Base-by-base conservation (phyloP, 306 rosid genomes). In the Oxytropis ochrocephala region DNA sequence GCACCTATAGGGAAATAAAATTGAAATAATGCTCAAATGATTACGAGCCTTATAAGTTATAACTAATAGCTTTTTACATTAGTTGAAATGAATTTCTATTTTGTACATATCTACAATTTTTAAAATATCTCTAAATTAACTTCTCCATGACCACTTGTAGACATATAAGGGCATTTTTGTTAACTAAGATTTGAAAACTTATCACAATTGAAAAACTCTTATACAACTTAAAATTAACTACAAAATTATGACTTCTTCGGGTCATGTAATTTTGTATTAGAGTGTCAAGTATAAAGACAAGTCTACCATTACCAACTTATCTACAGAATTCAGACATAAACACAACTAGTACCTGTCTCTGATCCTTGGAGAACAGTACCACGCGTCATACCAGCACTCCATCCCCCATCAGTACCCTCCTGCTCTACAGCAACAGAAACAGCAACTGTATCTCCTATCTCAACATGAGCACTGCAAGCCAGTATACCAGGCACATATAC, bases 381-480 rank as follows among this genome's bases (percentile, higher is more conserved):
- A 64, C 96, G 86, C 4, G 99, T 94, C 61, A 94, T 87, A 36
- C 92, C 95, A 64, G 76, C 58, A 12, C 86, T 72, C 91, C 99
- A 94, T 39, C 89, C 88, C 54, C 96, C 92, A 76, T 84, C 96
- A 27, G 29, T 27, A 54, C 78, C 85, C 64, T 88, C 86, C 86
- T 94, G 90, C 89, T 94, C 96, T 36, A 88, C 81, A 30, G 97
- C 88, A 64, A 88, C 95, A 5, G 98, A 90, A 61, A 90, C 96
- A 1, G 87, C 96, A 48, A 94, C 87, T 11, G 57, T 64, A 24
- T 94, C 96, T 36, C 95, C 97, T 72, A 81, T 82, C 81, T 94
- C 98, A 54, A 94, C 98, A 77, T 87, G 97, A 81, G 89, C 90
- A 80, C 96, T 90, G 78, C 98, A 91, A 79, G 97, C 96, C 85